These are phyloP conservation scores for Annulohypoxylon moriforme DNA, from an alignment of 495 filamentous ascomycete genomes.

Conservation along the genomic window DNA sequence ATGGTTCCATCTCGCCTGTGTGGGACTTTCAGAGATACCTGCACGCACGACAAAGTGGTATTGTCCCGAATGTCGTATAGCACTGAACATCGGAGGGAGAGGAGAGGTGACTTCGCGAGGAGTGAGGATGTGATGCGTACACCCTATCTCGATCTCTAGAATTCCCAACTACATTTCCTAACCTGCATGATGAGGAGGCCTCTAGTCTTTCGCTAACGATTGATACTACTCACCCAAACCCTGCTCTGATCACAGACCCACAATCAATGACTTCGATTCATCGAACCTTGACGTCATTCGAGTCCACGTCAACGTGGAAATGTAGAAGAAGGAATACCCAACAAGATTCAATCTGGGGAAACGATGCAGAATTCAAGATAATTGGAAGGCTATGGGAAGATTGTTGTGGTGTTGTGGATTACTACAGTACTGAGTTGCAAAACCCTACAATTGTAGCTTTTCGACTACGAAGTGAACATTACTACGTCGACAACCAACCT, in stretches of 20 bases:
- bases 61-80: conserved; percentile 84
- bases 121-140: conserved; percentile 56
- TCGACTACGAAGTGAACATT: not conserved
- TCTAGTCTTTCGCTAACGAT: not conserved
- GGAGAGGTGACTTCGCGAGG: conserved; percentile 66
- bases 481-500: not conserved
- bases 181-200: not conserved
- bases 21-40: conserved; percentile 80
- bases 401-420: not conserved
- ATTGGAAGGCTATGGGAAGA: not conserved
- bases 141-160: not conserved
- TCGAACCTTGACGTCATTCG: not conserved
- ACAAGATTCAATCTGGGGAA: not conserved
- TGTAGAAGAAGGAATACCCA: not conserved
- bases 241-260: not conserved
- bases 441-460: not conserved
- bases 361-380: not conserved
- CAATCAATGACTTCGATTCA: not conserved
- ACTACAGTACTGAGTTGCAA: not conserved
- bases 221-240: not conserved
- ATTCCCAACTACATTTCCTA: not conserved
- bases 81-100: conserved; percentile 70
- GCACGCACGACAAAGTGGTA: conserved; percentile 90
- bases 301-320: not conserved
- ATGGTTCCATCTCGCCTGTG: conserved; percentile 96